Evolutionary conservation across 2,329 filamentous ascomycete genomes (phyloP), one percentile per base, ranked within the genome.

Genomic region (Beauveria caledonica): DNA sequence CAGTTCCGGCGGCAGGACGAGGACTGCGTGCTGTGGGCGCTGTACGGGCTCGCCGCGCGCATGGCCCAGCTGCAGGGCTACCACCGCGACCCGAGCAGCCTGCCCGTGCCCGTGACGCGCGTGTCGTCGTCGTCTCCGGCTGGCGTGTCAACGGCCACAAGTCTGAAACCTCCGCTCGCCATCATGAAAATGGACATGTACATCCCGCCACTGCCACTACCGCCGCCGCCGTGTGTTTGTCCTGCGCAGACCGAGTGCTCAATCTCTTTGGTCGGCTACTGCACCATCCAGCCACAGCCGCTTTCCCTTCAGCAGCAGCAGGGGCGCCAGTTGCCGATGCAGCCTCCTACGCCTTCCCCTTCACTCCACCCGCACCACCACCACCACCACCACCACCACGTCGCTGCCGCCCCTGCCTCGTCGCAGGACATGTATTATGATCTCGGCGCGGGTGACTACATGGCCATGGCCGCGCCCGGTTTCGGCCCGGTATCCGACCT

Each of bases 51-150:
- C 19, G 73, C 75, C 5, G 73, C 76, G 3, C 75, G 80, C 6
- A 72, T 82, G 23, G 80, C 80, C 5, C 79, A 82, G 66, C 74
- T 77, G 7, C 75, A 79, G 68, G 80, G 80, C 15, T 82, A 82
- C 60, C 79, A 82, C 61, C 76, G 80, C 9, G 79, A 82, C 49
- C 73, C 77, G 3, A 69, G 68, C 25, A 72, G 74, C 63, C 69
- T 80, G 3, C 70, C 74, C 2, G 61, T 64, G 17, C 71, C 67
- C 11, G 8, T 48, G 29, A 6, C 39, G 33, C 33, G 33, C 33
- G 11, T 36, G 23, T 23, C 23, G 11, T 21, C 33, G 44, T 2
- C 48, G 17, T 36, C 27, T n/a, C 23, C 39, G 7, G 25, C 60
- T 63, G 1, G 33, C 17, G n/a, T 27, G 45, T 42, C 33, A 5